Conservation (phyloP, 495 filamentous ascomycete genomes). For the Cetradonia linearis region DNA sequence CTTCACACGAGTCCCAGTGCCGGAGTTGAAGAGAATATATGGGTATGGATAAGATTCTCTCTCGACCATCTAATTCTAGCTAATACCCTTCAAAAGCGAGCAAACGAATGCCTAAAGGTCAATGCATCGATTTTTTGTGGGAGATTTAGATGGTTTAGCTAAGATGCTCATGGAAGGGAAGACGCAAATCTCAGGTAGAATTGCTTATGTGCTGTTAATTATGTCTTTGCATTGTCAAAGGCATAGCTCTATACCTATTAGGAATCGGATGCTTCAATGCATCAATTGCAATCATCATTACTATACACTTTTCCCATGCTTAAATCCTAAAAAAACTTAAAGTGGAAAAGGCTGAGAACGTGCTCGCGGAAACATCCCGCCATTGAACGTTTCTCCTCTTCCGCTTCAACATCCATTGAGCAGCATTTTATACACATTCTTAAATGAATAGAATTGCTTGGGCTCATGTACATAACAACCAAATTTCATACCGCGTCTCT, state of each 20-base stretch:
- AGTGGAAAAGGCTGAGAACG: constrained; percentile 7
- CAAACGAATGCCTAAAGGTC: constrained; percentile 33
- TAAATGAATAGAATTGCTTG: background rate
- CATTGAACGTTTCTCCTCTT: background rate
- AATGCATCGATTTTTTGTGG: background rate
- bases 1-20: constrained; percentile 44
- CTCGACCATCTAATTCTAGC: background rate
- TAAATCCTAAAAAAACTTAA: background rate
- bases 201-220: background rate
- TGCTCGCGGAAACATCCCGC: constrained; percentile 5
- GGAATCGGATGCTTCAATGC: background rate
- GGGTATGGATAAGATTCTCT: constrained; percentile 28
- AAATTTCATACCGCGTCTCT: background rate
- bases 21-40: constrained; percentile 38
- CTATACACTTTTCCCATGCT: background rate
- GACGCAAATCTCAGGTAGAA: background rate
- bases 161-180: background rate
- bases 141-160: no score
- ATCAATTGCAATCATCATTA: background rate
- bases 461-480: background rate
- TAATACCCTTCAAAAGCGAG: constrained; percentile 14
- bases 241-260: background rate
- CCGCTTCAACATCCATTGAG: constrained; percentile 3
- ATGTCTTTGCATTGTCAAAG: background rate
- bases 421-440: background rate